Base-by-base conservation (phyloP, 1,284 basidiomycete species). In the Microbotryomycetes sp. region DNA sequence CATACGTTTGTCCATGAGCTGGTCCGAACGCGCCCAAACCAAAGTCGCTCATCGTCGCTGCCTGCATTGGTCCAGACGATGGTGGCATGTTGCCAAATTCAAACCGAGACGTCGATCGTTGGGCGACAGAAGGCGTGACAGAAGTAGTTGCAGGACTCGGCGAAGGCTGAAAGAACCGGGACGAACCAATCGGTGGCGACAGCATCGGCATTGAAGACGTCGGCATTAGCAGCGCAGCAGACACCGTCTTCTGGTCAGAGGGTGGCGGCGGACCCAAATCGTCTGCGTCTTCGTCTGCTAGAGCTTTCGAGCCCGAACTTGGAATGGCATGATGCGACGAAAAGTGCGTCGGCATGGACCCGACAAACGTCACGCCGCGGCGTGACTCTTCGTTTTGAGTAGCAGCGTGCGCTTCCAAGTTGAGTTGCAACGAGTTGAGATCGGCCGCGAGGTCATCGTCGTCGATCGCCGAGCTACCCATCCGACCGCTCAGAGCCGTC, bases 381-480 rank as follows among this genome's bases (percentile, higher is more conserved):
- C 18, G 9, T 18, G 48, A 24, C 18, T 49, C 16, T 29, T 50
- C 48, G 28, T 58, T 28, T 30, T 58, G 50, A 4, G 61, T 60
- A 9, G 62, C 68, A 28, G 62, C 65, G 35, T 71, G 72, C 4
- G 66, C 69, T 41, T 73, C 70, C 47, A 73, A 65, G 54, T 72
- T 70, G 21, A 73, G 63, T 48, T 72, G 70, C 13, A 73, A 59
- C 47, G 72, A 70, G 56, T 72, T 71, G 31, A 73, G 61, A 55
- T 72, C 70, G 4, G 69, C 66, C 2, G 71, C 69, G 48, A 73
- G 63, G 45, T 69, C 64, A 54, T 72, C 70, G 48, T 73, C 72
- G 53, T 71, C 68, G 50, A 71, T 61, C 6, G 71, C 70, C n/a
- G 71, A 71, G 50, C 60, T 61, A 4, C 70, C 68, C 18, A 57